These are phyloP conservation scores for Uromyces viciae-fabae DNA, from an alignment of 1,284 basidiomycete genomes.

Conservation along the genomic window DNA sequence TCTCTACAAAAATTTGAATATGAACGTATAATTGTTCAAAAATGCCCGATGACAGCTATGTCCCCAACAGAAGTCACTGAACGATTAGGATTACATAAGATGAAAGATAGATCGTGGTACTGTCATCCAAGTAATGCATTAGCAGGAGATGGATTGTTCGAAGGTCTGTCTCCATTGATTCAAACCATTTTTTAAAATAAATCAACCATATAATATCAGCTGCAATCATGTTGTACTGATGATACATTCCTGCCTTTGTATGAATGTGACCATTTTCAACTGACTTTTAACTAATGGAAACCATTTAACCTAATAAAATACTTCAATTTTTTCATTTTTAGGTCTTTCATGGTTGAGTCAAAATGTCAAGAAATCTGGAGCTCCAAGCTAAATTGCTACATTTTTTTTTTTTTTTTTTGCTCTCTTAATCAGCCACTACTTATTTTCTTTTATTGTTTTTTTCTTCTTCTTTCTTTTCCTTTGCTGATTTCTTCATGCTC, in stretches of 20 bases:
- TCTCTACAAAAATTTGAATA: too few relatives aligned
- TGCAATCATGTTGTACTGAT: too few relatives aligned
- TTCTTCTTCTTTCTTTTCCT: not conserved
- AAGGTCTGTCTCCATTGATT: not conserved
- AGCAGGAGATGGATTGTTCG: slow-evolving; percentile 49
- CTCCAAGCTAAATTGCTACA: not conserved
- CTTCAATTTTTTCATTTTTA: too few relatives aligned
- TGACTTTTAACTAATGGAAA: too few relatives aligned
- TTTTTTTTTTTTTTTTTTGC: not conserved
- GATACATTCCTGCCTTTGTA: too few relatives aligned
- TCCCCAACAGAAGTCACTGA: slow-evolving; percentile 98
- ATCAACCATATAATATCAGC: too few relatives aligned
- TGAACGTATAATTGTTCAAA: not conserved
- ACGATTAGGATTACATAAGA: slow-evolving; percentile 87
- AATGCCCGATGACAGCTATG: slow-evolving; percentile 68
- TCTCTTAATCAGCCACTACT: not conserved
- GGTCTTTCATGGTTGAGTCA: slow-evolving; percentile 43
- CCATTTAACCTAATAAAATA: too few relatives aligned
- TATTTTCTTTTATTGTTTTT: not conserved
- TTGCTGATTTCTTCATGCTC: too few relatives aligned
- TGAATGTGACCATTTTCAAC: too few relatives aligned
- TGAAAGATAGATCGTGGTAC: slow-evolving; percentile 98
- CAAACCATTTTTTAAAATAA: not conserved
- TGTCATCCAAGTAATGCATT: slow-evolving; percentile 68
- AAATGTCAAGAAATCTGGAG: slow-evolving; percentile 40